A percentile compares a stretch with the other conserved stretches of the same genome.
Conservation (phyloP, 805 yeast genomes). For the Metschnikowia henanensis region DNA sequence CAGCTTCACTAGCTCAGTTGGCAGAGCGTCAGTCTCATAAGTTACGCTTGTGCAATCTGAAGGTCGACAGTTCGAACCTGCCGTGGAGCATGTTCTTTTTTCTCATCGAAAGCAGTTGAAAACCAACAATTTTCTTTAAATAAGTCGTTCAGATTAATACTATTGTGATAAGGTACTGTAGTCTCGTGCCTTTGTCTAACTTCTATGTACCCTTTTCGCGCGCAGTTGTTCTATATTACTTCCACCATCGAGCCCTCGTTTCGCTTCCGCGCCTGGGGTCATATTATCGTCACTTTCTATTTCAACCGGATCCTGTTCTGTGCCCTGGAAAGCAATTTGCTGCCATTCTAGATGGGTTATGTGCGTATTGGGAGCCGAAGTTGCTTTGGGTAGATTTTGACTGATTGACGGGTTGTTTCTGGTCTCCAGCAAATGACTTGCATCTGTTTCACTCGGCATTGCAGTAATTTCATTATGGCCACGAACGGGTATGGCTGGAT, state of each 20-base stretch:
- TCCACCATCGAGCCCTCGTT: conserved; percentile 1
- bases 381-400: no score
- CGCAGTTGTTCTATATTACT: neutral
- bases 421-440: no score
- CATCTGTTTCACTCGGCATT: no score
- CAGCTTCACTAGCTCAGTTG: conserved; percentile 25
- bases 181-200: neutral
- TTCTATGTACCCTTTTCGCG: conserved; percentile 1
- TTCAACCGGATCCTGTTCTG: conserved; percentile 7
- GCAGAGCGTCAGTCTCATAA: conserved; percentile 26
- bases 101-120: no score
- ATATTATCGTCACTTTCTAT: conserved; percentile 6
- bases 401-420: no score
- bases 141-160: no score
- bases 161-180: no score
- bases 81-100: conserved; percentile 39
- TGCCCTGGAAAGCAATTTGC: neutral
- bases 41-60: conserved; percentile 36
- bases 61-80: conserved; percentile 51
- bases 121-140: neutral
- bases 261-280: neutral
- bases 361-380: no score
- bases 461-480: no score
- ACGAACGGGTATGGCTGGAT: no score
- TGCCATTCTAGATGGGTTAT: neutral